Percentiles rank a stretch among this genome's conserved stretches.
phyloP scores from a whole-genome alignment of 164 flowering plant genomes.

The Buxus sempervirens region DNA sequence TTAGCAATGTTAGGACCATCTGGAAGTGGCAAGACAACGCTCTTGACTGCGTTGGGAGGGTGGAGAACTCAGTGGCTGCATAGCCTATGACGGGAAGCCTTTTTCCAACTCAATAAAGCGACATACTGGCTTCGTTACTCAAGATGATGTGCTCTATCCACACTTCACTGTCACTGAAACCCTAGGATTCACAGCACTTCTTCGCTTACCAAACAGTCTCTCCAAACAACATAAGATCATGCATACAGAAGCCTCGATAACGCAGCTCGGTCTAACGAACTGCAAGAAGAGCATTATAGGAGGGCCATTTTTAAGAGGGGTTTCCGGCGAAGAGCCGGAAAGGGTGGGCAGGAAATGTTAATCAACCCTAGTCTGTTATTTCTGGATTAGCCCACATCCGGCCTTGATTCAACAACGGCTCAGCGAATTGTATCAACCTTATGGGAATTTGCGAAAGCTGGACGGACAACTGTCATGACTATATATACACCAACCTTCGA shows the following conservation, averaged over 20 bases:
- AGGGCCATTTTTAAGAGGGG: slow-evolving; percentile 22
- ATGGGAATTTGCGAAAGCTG: slow-evolving; percentile 49
- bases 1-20: slow-evolving; percentile 87
- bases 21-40: slow-evolving; percentile 86
- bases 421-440: slow-evolving; percentile 58
- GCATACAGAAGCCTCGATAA: slow-evolving; percentile 50
- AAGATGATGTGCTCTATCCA: slow-evolving; percentile 67
- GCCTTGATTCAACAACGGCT: slow-evolving; percentile 74
- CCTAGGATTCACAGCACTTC: slow-evolving; percentile 63
- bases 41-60: slow-evolving; percentile 71
- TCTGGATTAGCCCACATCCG: slow-evolving; percentile 84
- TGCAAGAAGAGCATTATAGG: slow-evolving; percentile 52
- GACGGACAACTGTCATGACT: slow-evolving; percentile 62
- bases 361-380: slow-evolving; percentile 69
- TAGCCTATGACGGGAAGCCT: slow-evolving; percentile 62
- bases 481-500: slow-evolving; percentile 89
- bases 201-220: slow-evolving; percentile 54
- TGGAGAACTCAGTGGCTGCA: slow-evolving; percentile 39
- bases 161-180: slow-evolving; percentile 75
- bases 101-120: slow-evolving; percentile 50
- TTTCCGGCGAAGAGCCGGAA: slow-evolving; percentile 35
- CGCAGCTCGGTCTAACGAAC: slow-evolving; percentile 47
- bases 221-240: slow-evolving; percentile 35
- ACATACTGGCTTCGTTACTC: slow-evolving; percentile 72
- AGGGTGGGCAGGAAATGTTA: slow-evolving; percentile 75